Percentiles rank a stretch among this genome's conserved stretches.
These are phyloP conservation scores for Vanderwaltozyma polyspora DNA, from an alignment of 805 yeast species.

Conservation along the genomic window DNA sequence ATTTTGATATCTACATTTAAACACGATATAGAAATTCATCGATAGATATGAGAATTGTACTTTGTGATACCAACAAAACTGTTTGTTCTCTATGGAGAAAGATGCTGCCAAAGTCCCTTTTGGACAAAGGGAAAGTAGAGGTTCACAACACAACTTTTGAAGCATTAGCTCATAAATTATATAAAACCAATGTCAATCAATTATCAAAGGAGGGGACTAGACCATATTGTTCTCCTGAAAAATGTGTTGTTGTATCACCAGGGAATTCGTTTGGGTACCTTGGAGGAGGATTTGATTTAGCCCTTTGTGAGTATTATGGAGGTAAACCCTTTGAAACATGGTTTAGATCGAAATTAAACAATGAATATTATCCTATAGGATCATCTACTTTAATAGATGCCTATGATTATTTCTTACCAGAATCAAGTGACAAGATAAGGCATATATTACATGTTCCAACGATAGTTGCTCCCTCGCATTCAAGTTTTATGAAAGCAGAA, in stretches of 20 bases:
- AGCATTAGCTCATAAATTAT: background rate
- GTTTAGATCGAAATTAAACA: constrained; percentile 17
- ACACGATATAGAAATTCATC: background rate
- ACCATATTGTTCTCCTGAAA: no score
- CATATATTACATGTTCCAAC: constrained; percentile 26
- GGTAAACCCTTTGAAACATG: constrained; percentile 18
- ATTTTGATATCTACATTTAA: no score
- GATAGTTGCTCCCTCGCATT: constrained; percentile 19
- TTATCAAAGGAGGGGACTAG: background rate
- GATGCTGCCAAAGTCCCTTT: constrained; percentile 4
- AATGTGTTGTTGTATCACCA: constrained; percentile 35
- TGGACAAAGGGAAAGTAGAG: background rate
- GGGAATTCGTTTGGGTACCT: constrained; percentile 41
- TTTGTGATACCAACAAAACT: constrained; percentile 14
- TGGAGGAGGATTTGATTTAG: constrained; percentile 42
- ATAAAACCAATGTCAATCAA: background rate
- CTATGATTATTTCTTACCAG: background rate
- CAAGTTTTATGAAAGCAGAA: constrained; percentile 7
- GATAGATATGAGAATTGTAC: constrained; percentile 7
- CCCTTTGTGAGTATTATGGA: constrained; percentile 19
- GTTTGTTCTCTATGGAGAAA: constrained; percentile 11
- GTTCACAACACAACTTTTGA: background rate
- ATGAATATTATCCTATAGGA: constrained; percentile 19
- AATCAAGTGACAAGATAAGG: constrained; percentile 6
- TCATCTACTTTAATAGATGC: constrained; percentile 5